A percentile compares a stretch with the other conserved stretches of the same genome.
Evolutionary conservation across 495 filamentous ascomycete genomes (phyloP).

Genomic region (Haplographium delicatum): DNA sequence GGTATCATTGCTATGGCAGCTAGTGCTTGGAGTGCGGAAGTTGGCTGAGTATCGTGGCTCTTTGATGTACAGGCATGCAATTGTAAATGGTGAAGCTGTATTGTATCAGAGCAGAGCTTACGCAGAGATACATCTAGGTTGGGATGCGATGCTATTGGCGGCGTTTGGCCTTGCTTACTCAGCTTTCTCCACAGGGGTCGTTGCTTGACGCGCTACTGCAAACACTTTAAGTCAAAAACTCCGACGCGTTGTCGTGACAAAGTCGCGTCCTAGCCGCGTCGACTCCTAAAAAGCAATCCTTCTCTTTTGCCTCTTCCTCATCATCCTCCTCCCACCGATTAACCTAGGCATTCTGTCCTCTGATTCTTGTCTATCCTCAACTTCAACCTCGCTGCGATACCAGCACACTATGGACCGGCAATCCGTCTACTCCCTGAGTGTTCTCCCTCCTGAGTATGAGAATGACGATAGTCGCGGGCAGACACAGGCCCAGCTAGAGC

Average conservation of each 20-base stretch:
- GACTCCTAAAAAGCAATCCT: slow-evolving; percentile 21
- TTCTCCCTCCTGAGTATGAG: slow-evolving; percentile 61
- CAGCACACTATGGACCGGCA: slow-evolving; percentile 70
- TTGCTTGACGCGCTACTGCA: slow-evolving; percentile 17
- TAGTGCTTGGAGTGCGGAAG: too few species aligned
- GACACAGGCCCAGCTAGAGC: slow-evolving; percentile 58
- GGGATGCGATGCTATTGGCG: background rate
- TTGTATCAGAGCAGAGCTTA: background rate
- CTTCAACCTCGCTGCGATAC: background rate
- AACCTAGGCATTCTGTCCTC: background rate
- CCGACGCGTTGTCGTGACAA: slow-evolving; percentile 5
- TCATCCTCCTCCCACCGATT: slow-evolving; percentile 2
- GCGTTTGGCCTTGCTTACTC: slow-evolving; percentile 2
- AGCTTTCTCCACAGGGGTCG: slow-evolving; percentile 2
- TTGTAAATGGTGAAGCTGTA: background rate
- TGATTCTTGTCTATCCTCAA: slow-evolving; percentile 3
- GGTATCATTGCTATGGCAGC: slow-evolving; percentile 24
- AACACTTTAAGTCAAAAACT: slow-evolving; percentile 45
- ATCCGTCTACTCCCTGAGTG: slow-evolving; percentile 75
- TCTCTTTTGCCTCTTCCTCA: background rate
- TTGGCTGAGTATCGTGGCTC: background rate
- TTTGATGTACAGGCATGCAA: background rate
- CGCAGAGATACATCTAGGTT: background rate
- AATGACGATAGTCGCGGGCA: slow-evolving; percentile 49
- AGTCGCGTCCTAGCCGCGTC: background rate